Evolutionary conservation across 768 basidiomycete species (phyloP).

Genomic region (Lentinula guzmanii): DNA sequence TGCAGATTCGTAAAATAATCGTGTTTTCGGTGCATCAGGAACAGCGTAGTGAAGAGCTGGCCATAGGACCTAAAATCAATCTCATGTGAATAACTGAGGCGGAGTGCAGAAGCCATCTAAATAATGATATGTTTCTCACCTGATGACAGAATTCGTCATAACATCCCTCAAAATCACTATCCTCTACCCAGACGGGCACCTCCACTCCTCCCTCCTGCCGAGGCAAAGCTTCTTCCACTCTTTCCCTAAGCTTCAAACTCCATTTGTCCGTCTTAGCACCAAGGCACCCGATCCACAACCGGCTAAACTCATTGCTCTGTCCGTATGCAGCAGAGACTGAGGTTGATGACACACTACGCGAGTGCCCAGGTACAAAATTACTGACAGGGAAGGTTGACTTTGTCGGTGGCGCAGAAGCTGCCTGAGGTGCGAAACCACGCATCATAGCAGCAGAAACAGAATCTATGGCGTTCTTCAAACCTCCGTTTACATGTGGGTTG

Average conservation of each 20-base stretch:
- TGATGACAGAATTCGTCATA: slow-evolving; percentile 90
- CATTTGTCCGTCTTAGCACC: slow-evolving; percentile 63
- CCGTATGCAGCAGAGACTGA: slow-evolving; percentile 23
- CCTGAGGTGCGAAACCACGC: not conserved
- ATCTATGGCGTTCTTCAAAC: slow-evolving; percentile 75
- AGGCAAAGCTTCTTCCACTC: slow-evolving; percentile 2
- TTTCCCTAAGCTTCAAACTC: slow-evolving; percentile 1
- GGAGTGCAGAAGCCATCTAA: not conserved
- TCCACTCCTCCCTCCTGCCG: slow-evolving; percentile 20
- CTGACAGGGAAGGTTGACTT: not conserved
- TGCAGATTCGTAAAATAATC: slow-evolving; percentile 71
- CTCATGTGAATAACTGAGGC: slow-evolving; percentile 15
- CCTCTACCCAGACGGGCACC: slow-evolving; percentile 72
- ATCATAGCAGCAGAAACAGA: slow-evolving; percentile 8
- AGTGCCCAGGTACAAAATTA: slow-evolving; percentile 8
- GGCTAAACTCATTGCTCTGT: slow-evolving; percentile 39
- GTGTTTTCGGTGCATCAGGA: slow-evolving; percentile 83
- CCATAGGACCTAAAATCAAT: slow-evolving; percentile 54
- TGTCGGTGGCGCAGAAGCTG: not conserved
- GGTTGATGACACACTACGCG: slow-evolving; percentile 29
- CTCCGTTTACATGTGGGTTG: slow-evolving; percentile 77
- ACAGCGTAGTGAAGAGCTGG: slow-evolving; percentile 83
- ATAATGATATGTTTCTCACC: slow-evolving; percentile 26
- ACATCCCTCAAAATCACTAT: slow-evolving; percentile 69
- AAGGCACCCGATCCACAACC: slow-evolving; percentile 66